Percentiles rank a stretch among this genome's conserved stretches.
Evolutionary conservation across 805 yeast genomes (phyloP).

Genomic region (Saccharomycopsis fibuligera): DNA sequence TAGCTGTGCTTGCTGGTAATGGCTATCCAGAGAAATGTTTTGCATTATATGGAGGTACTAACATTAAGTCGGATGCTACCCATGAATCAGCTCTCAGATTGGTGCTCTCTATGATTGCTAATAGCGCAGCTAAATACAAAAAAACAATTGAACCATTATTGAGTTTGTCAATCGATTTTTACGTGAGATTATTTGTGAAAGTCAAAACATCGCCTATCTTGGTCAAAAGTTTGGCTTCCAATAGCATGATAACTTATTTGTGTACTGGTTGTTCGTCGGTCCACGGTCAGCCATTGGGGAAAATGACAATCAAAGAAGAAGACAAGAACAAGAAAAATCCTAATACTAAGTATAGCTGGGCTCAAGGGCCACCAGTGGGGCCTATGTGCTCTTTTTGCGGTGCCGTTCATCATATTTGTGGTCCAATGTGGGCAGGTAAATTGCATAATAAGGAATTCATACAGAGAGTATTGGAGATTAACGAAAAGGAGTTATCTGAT

Average conservation of each 20-base stretch:
- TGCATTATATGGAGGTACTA: slow-evolving; percentile 90
- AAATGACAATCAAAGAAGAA: slow-evolving; percentile 35
- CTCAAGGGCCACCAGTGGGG: slow-evolving; percentile 58
- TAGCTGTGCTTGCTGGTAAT: slow-evolving; percentile 91
- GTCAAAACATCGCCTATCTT: slow-evolving; percentile 72
- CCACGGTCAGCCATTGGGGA: slow-evolving; percentile 70
- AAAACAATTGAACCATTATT: slow-evolving; percentile 81
- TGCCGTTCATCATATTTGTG: slow-evolving; percentile 66
- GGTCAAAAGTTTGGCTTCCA: slow-evolving; percentile 74
- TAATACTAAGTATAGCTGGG: slow-evolving; percentile 50
- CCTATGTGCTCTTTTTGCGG: slow-evolving; percentile 66
- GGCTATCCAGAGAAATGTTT: slow-evolving; percentile 97
- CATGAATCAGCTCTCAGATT: slow-evolving; percentile 92
- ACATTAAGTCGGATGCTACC: slow-evolving; percentile 72
- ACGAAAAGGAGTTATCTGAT: slow-evolving; percentile 40
- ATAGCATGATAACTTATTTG: slow-evolving; percentile 70
- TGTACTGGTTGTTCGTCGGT: slow-evolving; percentile 85
- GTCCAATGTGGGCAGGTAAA: slow-evolving; percentile 93
- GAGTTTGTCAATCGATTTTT: slow-evolving; percentile 84
- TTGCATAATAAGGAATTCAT: slow-evolving; percentile 69
- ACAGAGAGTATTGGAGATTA: slow-evolving; percentile 51
- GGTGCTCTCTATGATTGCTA: slow-evolving; percentile 67
- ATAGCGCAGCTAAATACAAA: slow-evolving; percentile 85
- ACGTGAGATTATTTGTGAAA: slow-evolving; percentile 77
- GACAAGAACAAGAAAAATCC: slow-evolving; percentile 31